Conservation (phyloP, 2,329 filamentous ascomycete species). For the Botryotinia globosa region DNA sequence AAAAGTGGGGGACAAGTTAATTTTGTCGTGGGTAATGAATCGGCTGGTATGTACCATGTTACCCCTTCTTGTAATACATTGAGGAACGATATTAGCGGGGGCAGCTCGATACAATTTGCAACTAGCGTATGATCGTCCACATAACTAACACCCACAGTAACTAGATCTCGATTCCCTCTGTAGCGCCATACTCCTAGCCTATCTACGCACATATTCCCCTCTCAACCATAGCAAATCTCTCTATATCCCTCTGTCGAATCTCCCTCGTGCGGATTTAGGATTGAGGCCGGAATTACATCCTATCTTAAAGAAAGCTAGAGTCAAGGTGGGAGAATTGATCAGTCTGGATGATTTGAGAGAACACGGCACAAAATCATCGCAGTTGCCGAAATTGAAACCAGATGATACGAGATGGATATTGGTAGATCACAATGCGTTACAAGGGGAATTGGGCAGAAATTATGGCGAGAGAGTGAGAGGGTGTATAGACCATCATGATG, state of each 20-base stretch:
- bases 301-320: constrained; percentile 58
- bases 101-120: not conserved
- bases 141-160: not conserved
- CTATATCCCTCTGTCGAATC: constrained; percentile 72
- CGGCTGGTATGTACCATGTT: constrained; percentile 51
- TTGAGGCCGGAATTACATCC: constrained; percentile 72
- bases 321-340: constrained; percentile 60
- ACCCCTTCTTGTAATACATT: not conserved
- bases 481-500: constrained; percentile 76
- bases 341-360: constrained; percentile 58
- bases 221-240: constrained; percentile 42
- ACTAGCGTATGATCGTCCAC: not conserved
- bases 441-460: constrained; percentile 55
- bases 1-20: constrained; percentile 51
- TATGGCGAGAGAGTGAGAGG: constrained; percentile 57
- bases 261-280: constrained; percentile 63
- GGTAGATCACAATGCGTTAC: constrained; percentile 76
- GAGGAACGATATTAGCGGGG: not conserved
- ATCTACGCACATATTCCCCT: constrained; percentile 62
- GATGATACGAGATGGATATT: constrained; percentile 64
- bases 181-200: constrained; percentile 70
- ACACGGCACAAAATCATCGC: constrained; percentile 44
- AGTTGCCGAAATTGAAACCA: constrained; percentile 40
- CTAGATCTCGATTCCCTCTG: constrained; percentile 81
- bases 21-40: constrained; percentile 66